Evolutionary conservation across 108 stramenopile genomes (phyloP).

Genomic region (Fistulifera pelliculosa): DNA sequence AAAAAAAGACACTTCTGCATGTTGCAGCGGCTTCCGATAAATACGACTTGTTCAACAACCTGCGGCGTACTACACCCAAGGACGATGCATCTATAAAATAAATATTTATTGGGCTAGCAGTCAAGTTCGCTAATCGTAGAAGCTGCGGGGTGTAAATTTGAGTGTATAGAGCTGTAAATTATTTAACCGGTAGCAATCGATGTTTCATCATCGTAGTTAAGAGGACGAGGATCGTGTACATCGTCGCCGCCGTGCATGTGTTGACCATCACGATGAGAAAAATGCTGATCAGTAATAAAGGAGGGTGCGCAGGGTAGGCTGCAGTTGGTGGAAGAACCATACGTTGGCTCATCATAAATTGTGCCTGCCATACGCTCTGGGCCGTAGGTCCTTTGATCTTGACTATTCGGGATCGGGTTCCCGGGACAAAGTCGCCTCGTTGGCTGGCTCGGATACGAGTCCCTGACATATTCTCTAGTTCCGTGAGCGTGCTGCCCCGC

Average conservation of each 20-base stretch:
- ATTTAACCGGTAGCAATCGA: conserved; percentile 1
- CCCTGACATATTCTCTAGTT: conserved; percentile 46
- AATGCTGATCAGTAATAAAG: background rate
- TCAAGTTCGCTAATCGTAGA: too few species aligned
- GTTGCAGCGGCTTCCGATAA: conserved; percentile 83
- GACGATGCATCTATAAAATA: too few species aligned
- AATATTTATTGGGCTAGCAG: too few species aligned
- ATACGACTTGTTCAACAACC: conserved; percentile 69
- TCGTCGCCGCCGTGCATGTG: background rate
- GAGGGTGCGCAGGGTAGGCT: conserved; percentile 3
- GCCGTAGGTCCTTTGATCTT: conserved; percentile 61
- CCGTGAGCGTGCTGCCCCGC: conserved; percentile 55
- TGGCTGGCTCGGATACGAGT: conserved; percentile 66
- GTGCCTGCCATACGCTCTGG: conserved; percentile 45
- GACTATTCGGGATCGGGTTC: conserved; percentile 64
- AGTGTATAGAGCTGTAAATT: background rate
- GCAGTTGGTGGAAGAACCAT: conserved; percentile 46
- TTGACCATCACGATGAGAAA: background rate
- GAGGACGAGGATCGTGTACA: background rate
- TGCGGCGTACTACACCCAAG: background rate
- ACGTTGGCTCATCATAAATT: conserved; percentile 48
- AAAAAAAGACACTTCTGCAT: conserved; percentile 76
- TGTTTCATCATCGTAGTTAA: background rate
- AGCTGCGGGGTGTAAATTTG: too few species aligned
- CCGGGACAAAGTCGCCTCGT: conserved; percentile 60